A percentile compares a stretch with the other conserved stretches of the same genome.
phyloP scores from a whole-genome alignment of 108 stramenopile species.

The Cyclotella choctawhatcheeana region DNA sequence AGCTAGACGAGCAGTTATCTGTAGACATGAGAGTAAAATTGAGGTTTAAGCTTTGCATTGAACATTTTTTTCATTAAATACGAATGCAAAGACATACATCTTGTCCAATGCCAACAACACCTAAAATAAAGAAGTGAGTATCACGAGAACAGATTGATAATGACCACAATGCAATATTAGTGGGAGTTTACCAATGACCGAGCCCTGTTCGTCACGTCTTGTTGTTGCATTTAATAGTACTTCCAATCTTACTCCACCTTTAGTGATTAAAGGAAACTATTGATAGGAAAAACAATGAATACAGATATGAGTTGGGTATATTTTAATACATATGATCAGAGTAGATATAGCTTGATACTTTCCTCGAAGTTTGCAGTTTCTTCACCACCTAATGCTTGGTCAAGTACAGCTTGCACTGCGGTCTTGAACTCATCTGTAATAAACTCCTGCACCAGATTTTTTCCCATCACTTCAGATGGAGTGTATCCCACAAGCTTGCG shows the following conservation, averaged over 20 bases:
- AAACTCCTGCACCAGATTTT: conserved; percentile 49
- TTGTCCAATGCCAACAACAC: conserved; percentile 65
- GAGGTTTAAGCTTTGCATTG: not conserved
- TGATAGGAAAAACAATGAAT: no score
- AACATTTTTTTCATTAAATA: not conserved
- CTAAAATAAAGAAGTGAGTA: no score
- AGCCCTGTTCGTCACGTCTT: conserved; percentile 35
- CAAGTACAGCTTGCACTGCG: conserved; percentile 39
- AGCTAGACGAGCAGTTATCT: conserved; percentile 54
- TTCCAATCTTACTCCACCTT: conserved; percentile 43
- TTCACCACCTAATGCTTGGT: conserved; percentile 44
- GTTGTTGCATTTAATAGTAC: conserved; percentile 55
- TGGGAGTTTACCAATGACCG: no score
- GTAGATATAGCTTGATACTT: no score
- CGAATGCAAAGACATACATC: no score
- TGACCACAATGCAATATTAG: no score
- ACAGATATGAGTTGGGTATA: no score
- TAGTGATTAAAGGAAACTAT: conserved; percentile 54
- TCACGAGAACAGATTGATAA: no score
- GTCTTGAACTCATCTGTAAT: conserved; percentile 28
- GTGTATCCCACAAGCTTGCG: conserved; percentile 58
- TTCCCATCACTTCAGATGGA: conserved; percentile 52
- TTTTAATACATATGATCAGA: no score
- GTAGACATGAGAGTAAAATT: conserved; percentile 20
- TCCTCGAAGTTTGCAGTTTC: conserved; percentile 66